Conservation (phyloP, 768 basidiomycete genomes). For the Boletales sp. region DNA sequence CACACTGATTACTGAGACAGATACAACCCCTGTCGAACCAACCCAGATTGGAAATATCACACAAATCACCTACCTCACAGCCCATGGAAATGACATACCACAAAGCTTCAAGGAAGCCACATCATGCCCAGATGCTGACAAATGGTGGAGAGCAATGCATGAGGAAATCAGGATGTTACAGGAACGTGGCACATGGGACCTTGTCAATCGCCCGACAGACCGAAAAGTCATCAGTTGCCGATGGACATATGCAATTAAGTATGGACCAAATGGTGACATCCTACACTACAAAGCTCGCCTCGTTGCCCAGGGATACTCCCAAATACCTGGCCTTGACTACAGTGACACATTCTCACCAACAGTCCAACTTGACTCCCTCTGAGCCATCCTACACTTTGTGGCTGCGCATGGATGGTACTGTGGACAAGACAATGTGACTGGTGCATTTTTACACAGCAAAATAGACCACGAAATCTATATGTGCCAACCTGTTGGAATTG, state of each 20-base stretch:
- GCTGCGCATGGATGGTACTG: slow-evolving; percentile 3
- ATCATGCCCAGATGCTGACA: not conserved
- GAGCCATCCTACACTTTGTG: slow-evolving; percentile 17
- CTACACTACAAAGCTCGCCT: slow-evolving; percentile 36
- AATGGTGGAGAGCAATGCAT: slow-evolving; percentile 3
- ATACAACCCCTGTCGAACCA: too few species aligned
- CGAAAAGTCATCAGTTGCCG: not conserved
- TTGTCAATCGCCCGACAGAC: slow-evolving; percentile 1
- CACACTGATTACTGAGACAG: too few species aligned
- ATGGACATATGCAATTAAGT: slow-evolving; percentile 4
- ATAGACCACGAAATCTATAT: slow-evolving; percentile 37
- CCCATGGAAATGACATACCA: not conserved
- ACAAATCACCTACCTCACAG: not conserved
- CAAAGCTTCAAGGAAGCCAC: not conserved
- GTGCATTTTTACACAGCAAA: slow-evolving; percentile 5
- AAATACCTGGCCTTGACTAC: slow-evolving; percentile 37
- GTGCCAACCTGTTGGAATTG: slow-evolving; percentile 33
- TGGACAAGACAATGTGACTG: slow-evolving; percentile 8
- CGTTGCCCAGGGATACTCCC: slow-evolving; percentile 39
- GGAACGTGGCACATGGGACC: slow-evolving; percentile 5
- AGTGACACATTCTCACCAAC: slow-evolving; percentile 29
- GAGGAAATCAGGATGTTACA: slow-evolving; percentile 5
- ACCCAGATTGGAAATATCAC: not conserved
- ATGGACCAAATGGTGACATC: not conserved
- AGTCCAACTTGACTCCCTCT: slow-evolving; percentile 20